phyloP scores from a whole-genome alignment of 2,329 filamentous ascomycete species.

The Fusarium tuaranense region DNA sequence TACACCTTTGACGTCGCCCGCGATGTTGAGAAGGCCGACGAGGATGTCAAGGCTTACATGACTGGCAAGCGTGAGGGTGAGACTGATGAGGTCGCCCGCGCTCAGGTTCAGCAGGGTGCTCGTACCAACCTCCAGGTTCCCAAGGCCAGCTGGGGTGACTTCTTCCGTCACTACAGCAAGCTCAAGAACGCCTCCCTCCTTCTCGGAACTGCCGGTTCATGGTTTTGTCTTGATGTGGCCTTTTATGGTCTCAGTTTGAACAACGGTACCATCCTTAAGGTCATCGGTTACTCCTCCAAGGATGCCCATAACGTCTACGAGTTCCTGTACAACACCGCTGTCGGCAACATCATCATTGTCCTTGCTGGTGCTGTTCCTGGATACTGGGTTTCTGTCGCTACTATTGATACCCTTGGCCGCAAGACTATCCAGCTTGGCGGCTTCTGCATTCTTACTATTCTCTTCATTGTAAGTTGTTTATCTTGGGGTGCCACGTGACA shows the following conservation, averaged over 20 bases:
- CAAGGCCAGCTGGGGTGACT: conserved; percentile 80
- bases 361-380: conserved; percentile 83
- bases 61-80: conserved; percentile 70
- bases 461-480: conserved; percentile 59
- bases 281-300: conserved; percentile 75
- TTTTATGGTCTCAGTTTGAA: conserved; percentile 80
- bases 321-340: conserved; percentile 77
- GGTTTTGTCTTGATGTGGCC: conserved; percentile 78
- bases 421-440: conserved; percentile 80
- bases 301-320: conserved; percentile 70
- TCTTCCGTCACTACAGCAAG: conserved; percentile 75
- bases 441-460: conserved; percentile 69
- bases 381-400: conserved; percentile 84
- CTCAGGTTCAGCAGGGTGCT: conserved; percentile 65
- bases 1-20: conserved; percentile 87
- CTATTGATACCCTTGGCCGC: conserved; percentile 79
- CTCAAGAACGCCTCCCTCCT: conserved; percentile 79
- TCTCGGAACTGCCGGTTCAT: conserved; percentile 84
- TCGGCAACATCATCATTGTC: conserved; percentile 83
- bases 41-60: conserved; percentile 81
- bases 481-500: accelerated
- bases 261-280: conserved; percentile 77
- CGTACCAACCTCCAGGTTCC: conserved; percentile 69
- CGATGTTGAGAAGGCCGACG: conserved; percentile 79
- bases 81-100: conserved; percentile 75